A percentile compares a stretch with the other conserved stretches of the same genome.
phyloP scores from a whole-genome alignment of 208 protist species.

The Trypanosoma scelopori region DNA sequence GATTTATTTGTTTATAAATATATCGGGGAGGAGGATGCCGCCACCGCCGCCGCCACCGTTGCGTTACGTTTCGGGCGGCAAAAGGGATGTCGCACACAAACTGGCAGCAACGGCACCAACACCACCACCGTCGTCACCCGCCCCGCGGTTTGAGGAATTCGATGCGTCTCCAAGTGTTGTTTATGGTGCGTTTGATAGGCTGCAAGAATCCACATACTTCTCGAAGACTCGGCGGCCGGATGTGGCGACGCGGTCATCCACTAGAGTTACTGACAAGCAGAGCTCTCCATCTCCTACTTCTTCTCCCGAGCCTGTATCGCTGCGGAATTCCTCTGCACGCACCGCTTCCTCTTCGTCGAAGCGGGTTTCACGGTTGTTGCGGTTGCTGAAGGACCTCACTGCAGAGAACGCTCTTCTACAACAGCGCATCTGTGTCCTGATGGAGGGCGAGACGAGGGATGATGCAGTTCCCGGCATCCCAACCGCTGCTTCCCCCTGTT shows the following conservation, averaged over 20 bases:
- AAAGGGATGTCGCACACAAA: neutral
- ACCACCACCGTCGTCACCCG: neutral
- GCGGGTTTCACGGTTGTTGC: constrained; percentile 20
- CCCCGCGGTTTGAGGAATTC: constrained; percentile 15
- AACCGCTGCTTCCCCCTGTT: neutral
- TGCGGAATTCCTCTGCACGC: neutral
- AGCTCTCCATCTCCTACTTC: too few species aligned
- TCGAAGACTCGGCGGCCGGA: neutral
- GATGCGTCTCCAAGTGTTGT: neutral
- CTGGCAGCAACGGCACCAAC: neutral
- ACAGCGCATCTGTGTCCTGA: constrained; percentile 40
- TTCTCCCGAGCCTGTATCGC: neutral
- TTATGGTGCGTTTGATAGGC: too few species aligned
- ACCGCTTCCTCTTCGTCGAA: constrained; percentile 12
- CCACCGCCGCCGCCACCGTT: constrained; percentile 8
- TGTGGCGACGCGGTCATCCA: neutral
- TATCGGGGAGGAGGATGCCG: neutral
- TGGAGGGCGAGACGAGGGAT: constrained; percentile 22
- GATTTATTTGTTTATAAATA: constrained; percentile 1
- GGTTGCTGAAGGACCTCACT: constrained; percentile 35
- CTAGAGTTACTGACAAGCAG: too few species aligned
- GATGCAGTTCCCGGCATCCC: constrained; percentile 10
- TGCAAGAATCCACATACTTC: too few species aligned
- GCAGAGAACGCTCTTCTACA: constrained; percentile 45
- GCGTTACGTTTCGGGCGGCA: constrained; percentile 1